Conservation (phyloP, 805 yeast species). For the Barnettozyma pratensis region DNA sequence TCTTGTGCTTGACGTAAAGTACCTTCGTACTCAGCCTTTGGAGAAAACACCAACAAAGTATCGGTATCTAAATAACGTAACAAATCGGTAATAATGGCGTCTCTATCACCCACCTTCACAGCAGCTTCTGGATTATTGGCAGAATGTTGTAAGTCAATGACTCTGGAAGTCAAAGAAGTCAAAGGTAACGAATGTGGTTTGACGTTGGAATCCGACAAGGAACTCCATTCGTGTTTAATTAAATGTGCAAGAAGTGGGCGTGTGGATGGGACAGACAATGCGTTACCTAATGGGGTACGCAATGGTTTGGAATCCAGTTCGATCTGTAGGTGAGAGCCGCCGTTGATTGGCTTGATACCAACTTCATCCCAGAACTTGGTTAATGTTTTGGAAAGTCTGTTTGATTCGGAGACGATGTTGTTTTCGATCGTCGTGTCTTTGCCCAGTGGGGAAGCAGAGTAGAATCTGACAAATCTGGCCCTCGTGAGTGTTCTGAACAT, state of each 20-base stretch:
- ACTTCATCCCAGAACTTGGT: slow-evolving; percentile 82
- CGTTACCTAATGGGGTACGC: slow-evolving; percentile 79
- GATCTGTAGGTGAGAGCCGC: slow-evolving; percentile 39
- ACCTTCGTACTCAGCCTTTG: slow-evolving; percentile 78
- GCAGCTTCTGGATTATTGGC: slow-evolving; percentile 38
- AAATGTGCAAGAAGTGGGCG: slow-evolving; percentile 65
- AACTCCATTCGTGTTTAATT: slow-evolving; percentile 84
- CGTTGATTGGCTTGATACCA: slow-evolving; percentile 27
- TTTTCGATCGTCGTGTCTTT: slow-evolving; percentile 40
- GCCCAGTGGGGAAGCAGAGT: slow-evolving; percentile 14
- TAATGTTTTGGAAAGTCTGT: slow-evolving; percentile 62
- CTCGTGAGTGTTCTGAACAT: slow-evolving; percentile 7
- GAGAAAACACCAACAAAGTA: slow-evolving; percentile 83
- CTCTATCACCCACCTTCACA: slow-evolving; percentile 57
- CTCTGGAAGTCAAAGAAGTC: slow-evolving; percentile 82
- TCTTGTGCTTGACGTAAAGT: slow-evolving; percentile 75
- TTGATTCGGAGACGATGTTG: slow-evolving; percentile 56
- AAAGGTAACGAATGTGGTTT: slow-evolving; percentile 79
- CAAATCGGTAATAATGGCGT: slow-evolving; percentile 52
- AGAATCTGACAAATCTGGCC: slow-evolving; percentile 5
- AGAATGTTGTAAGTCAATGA: slow-evolving; percentile 63
- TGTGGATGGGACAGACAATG: slow-evolving; percentile 54
- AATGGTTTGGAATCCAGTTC: slow-evolving; percentile 72
- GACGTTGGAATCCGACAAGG: slow-evolving; percentile 58
- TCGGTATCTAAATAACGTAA: slow-evolving; percentile 91